Evolutionary conservation across 768 basidiomycete genomes (phyloP), one percentile per base, ranked within the genome.

Genomic region (Leccinum uliginosum): DNA sequence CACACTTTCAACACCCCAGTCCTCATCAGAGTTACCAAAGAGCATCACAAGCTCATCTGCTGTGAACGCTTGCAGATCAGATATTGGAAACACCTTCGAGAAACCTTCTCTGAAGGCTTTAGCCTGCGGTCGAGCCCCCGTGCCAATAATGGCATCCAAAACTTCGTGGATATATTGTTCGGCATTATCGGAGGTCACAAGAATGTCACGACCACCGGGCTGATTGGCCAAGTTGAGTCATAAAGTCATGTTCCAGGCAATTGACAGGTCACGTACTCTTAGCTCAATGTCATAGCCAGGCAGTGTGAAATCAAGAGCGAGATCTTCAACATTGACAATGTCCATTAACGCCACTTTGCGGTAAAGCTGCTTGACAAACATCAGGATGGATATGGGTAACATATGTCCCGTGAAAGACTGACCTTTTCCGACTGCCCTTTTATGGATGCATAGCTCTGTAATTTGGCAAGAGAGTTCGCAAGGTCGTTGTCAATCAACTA

Each of bases 11-110:
- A 79, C 68, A 59, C 83, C 86, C 97, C 97, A 99, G 68, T 99
- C 97, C 67, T 99, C 97, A n/a, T 98, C 93, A 9, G 89, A 85
- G 64, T 95, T 95, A 17, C 96, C 96, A 66, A 98, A 96, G 21
- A 98, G 78, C 83, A 96, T 90, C 15, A 90, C 89, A n/a, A 99
- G 75, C 71, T 99, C 97, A 57, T 97, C 92, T 5, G 92, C 82
- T 35, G 95, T 89, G 75, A 99, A 99, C 6, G 92, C 90, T 62
- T 89, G 85, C 29, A 99, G 76, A 66, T 99, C 95, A 26, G 80
- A 76, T 47, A 98, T 85, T 5, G 96, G 91, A 80, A 99, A 98
- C 29, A 98, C 94, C 69, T 94, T 93, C 2, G 92, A 93, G 73
- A 96, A 96, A 1, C 93, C 96, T 60, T 94, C 91, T 61, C 86